Base-by-base conservation (phyloP, 2,329 filamentous ascomycete species). In the Elsinoe perseae region DNA sequence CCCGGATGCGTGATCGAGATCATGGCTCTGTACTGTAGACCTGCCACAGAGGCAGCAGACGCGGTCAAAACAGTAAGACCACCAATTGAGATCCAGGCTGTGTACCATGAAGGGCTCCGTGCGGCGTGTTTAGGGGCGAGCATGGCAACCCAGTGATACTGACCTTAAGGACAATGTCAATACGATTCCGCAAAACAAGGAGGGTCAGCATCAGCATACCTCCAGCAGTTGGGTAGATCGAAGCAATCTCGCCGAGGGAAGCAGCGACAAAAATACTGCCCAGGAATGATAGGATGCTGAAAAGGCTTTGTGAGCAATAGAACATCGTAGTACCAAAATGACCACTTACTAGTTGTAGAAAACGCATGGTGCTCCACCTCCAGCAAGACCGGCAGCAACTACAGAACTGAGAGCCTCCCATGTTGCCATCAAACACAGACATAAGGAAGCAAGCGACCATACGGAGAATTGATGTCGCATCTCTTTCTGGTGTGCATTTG, bases 351-450 rank as follows among this genome's bases (percentile, higher is more conserved):
- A 69, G 56, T 75, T 75, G 58, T 73, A 76, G 44, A 77, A 75
- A 0, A 76, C 62, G 58, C 73, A 76, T 1, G 73, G 73, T 1
- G 75, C 72, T 28, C 76, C 75, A 0, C 76, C 75, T 42, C 70
- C 74, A 1, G 68, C 68, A 27, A 78, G 60, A 1, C 75, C 75
- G 2, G 69, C 68, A 2, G 73, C 70, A 9, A 79, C 68, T 3
- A 78, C 75, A 1, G 72, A 72, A 0, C 73, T 72, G 2, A 77
- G 62, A 1, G 76, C 75, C 56, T 79, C 76, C 76, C 75, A 79
- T 8, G 76, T 78, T 34, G 71, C 76, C 75, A 78, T 78, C 43
- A 79, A 65, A 44, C 74, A 77, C 6, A 77, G 64, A 44, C 74
- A 73, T 4, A 79, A 64, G 3, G 70, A 68, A 12, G 69, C 70